These are phyloP conservation scores for Spathaspora sp. DNA, from an alignment of 805 yeast genomes.

Conservation along the genomic window DNA sequence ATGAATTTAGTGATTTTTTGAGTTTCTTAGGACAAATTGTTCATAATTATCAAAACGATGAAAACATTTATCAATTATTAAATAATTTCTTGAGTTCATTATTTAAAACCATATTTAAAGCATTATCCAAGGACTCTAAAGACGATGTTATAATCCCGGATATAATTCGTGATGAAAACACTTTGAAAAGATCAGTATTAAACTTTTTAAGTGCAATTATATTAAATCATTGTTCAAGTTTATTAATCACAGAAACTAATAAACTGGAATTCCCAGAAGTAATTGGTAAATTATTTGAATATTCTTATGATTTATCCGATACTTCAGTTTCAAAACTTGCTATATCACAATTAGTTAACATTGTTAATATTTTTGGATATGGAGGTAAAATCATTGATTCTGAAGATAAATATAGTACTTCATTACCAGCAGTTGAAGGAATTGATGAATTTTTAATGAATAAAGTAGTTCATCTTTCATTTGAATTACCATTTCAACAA, in stretches of 20 bases:
- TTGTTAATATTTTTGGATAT: conserved; percentile 61
- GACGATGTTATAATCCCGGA: conserved; percentile 40
- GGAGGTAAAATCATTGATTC: conserved; percentile 62
- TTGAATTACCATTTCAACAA: conserved; percentile 77
- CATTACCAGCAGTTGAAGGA: conserved; percentile 59
- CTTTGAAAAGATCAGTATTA: conserved; percentile 67
- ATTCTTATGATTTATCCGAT: conserved; percentile 61
- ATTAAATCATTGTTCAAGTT: conserved; percentile 74
- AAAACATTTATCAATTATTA: conserved; percentile 66
- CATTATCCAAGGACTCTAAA: conserved; percentile 28
- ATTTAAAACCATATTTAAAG: conserved; percentile 55
- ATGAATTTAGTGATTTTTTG: conserved; percentile 76
- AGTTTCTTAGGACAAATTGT: conserved; percentile 85
- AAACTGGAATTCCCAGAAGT: conserved; percentile 56
- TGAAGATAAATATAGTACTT: conserved; percentile 48
- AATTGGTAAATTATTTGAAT: conserved; percentile 60
- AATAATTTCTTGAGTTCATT: conserved; percentile 75
- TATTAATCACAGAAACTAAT: conserved; percentile 69
- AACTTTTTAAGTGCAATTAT: conserved; percentile 66
- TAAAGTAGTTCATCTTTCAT: conserved; percentile 61
- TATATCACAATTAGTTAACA: conserved; percentile 61
- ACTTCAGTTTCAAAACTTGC: conserved; percentile 66
- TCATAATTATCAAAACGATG: conserved; percentile 68
- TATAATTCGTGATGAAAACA: conserved; percentile 58
- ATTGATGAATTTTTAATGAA: conserved; percentile 68